Percentiles rank a stretch among this genome's conserved stretches.
phyloP scores from a whole-genome alignment of 2,329 filamentous ascomycete genomes.

The Spiromastix sp. region DNA sequence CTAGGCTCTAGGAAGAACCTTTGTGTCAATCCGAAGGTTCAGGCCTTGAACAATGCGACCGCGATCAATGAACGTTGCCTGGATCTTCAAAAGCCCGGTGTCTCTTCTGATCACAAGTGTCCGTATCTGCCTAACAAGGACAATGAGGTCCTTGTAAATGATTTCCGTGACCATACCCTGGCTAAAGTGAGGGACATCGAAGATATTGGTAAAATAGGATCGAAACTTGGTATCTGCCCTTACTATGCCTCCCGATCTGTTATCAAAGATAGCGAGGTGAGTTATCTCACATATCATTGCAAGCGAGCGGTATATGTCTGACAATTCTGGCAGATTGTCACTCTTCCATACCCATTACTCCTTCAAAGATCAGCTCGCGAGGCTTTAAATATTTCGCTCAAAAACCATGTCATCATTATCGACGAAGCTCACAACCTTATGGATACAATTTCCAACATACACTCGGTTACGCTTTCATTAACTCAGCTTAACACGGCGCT shows the following conservation, averaged over 20 bases:
- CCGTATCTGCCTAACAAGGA: slow-evolving; percentile 69
- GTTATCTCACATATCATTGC: too few relatives aligned
- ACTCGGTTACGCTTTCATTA: slow-evolving; percentile 67
- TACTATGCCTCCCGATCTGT: slow-evolving; percentile 91
- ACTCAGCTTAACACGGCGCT: slow-evolving; percentile 62
- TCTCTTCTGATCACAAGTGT: slow-evolving; percentile 57
- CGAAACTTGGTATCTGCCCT: slow-evolving; percentile 71
- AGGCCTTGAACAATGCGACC: slow-evolving; percentile 55
- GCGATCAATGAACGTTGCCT: slow-evolving; percentile 91
- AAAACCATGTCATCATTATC: slow-evolving; percentile 84
- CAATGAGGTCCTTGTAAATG: slow-evolving; percentile 57
- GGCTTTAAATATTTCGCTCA: slow-evolving; percentile 73
- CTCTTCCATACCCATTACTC: slow-evolving; percentile 81
- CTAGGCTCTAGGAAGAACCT: slow-evolving; percentile 77
- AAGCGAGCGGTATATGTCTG: too few relatives aligned
- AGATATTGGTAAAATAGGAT: slow-evolving; percentile 70
- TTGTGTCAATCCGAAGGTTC: slow-evolving; percentile 82
- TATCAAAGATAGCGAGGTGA: slow-evolving; percentile 65
- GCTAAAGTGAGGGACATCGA: slow-evolving; percentile 89
- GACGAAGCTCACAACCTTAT: slow-evolving; percentile 98
- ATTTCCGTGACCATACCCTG: slow-evolving; percentile 76
- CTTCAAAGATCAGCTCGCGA: slow-evolving; percentile 81
- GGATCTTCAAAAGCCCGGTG: slow-evolving; percentile 69
- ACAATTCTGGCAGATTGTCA: slow-evolving; percentile 74
- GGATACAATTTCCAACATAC: slow-evolving; percentile 81